Evolutionary conservation across 2,329 filamentous ascomycete genomes (phyloP), one percentile per base, ranked within the genome.

Genomic region (Monascus ruber): DNA sequence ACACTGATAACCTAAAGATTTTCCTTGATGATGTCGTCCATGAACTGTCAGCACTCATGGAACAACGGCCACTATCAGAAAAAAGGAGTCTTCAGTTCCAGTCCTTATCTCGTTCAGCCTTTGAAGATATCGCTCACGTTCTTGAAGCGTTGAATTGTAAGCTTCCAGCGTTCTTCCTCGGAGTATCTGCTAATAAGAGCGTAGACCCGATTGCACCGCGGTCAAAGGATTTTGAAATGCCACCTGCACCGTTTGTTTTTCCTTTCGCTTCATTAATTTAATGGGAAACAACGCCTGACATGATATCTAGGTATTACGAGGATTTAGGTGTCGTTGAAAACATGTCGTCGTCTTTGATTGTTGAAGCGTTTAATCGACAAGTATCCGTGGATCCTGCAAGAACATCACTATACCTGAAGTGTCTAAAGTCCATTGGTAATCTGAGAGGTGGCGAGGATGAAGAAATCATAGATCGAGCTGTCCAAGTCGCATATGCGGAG

Each of bases 351-450:
- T 52, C 63, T 1, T 59, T 79, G n/a, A 60, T 85, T 11, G 60
- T 70, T 26, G 81, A 77, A 55, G 75, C 77, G 4, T 84, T 76
- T 52, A 66, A 75, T 24, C 68, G 73, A 28, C 81, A 85, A 59
- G 62, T 69, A 24, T 54, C 62, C 6, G 71, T 69, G 37, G 77
- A 84, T 53, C 68, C 70, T 17, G 46, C 50, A 17, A 73, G 74
- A 43, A 63, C 64, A 11, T 60, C 77, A 2, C 76, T 77, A 52
- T 84, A 83, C 54, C 70, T 83, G 43, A 73, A 80, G 55, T 81
- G 76, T 49, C 63, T 85, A n/a, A 69, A 73, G 47, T 65, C 70
- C 35, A 72, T 85, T 38, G 73, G 74, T 10, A 62, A 63, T 24
- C 69, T 73, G 11, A 66, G 79, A 38, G 55, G 51, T 25, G 54